These are phyloP conservation scores for Tephrocybe sp. DNA, from an alignment of 768 basidiomycete species.

Conservation along the genomic window DNA sequence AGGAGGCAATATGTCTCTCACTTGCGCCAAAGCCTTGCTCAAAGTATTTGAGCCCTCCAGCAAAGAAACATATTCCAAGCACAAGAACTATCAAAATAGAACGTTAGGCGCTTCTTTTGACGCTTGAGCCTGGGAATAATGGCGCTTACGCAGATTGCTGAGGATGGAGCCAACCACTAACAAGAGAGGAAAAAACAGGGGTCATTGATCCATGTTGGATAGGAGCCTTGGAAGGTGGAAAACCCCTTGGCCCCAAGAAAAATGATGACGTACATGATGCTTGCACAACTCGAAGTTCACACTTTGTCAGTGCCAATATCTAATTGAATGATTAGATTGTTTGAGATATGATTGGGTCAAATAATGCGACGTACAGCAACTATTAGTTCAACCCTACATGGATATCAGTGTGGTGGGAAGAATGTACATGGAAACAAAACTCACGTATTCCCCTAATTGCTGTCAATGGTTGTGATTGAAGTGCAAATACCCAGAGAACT, in stretches of 20 bases:
- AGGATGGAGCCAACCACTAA: slow-evolving; percentile 82
- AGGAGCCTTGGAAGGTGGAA: neutral
- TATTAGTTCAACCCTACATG: slow-evolving; percentile 61
- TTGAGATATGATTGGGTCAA: neutral
- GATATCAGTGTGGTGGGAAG: neutral
- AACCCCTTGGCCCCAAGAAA: neutral
- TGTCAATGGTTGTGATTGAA: slow-evolving; percentile 2
- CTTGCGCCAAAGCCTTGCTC: slow-evolving; percentile 78
- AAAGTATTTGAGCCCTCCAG: slow-evolving; percentile 75
- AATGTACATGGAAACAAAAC: slow-evolving; percentile 12
- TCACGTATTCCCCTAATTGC: slow-evolving; percentile 49
- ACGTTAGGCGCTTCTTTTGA: neutral
- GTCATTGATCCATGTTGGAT: slow-evolving; percentile 5
- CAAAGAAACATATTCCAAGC: slow-evolving; percentile 89
- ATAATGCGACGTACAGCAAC: slow-evolving; percentile 57
- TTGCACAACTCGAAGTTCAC: slow-evolving; percentile 74
- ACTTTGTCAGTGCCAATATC: slow-evolving; percentile 51
- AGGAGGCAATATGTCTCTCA: slow-evolving; percentile 41
- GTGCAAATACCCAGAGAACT: slow-evolving; percentile 16
- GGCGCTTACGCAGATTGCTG: slow-evolving; percentile 70
- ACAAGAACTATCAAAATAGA: slow-evolving; percentile 55
- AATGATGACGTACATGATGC: slow-evolving; percentile 58
- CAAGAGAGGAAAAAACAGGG: slow-evolving; percentile 11
- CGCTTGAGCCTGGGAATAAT: neutral
- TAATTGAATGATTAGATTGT: too few species aligned